Conservation (phyloP, 768 basidiomycete species). For the Tulasnella sp. region DNA sequence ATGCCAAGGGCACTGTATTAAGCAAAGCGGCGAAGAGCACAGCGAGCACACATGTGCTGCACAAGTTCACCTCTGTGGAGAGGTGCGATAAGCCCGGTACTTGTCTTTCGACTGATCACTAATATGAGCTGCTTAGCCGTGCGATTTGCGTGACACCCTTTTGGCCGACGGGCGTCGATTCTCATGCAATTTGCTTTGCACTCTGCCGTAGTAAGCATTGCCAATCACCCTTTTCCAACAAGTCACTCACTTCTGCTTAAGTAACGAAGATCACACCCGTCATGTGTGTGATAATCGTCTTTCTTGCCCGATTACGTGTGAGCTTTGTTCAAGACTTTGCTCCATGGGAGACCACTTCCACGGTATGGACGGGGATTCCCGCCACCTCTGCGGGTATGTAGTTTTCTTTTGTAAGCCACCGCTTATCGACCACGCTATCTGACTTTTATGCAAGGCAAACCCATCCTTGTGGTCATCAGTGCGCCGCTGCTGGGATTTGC, state of each 20-base stretch:
- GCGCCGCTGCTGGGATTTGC: conserved; percentile 56
- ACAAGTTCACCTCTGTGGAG: conserved; percentile 58
- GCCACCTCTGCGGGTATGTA: conserved; percentile 64
- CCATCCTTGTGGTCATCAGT: conserved; percentile 54
- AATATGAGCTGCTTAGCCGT: conserved; percentile 46
- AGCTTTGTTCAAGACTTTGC: conserved; percentile 61
- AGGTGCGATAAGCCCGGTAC: conserved; percentile 42
- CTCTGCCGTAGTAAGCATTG: conserved; percentile 33
- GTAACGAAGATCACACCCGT: conserved; percentile 51
- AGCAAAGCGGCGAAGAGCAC: conserved; percentile 55
- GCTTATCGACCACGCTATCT: neutral
- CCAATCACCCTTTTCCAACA: neutral
- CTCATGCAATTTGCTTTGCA: conserved; percentile 52
- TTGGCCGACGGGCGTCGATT: conserved; percentile 42
- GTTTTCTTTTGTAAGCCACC: neutral
- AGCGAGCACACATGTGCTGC: conserved; percentile 60
- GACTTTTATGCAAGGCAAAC: conserved; percentile 47
- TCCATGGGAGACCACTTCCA: conserved; percentile 56
- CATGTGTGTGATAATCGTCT: conserved; percentile 56
- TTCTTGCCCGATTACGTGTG: conserved; percentile 58
- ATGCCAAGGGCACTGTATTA: conserved; percentile 57
- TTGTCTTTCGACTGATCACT: neutral
- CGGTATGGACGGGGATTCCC: conserved; percentile 46
- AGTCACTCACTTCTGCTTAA: conserved; percentile 38
- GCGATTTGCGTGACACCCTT: conserved; percentile 46